Evolutionary conservation across 2,329 filamentous ascomycete genomes (phyloP), one percentile per base, ranked within the genome.

Genomic region (Colletotrichum brevisporum): DNA sequence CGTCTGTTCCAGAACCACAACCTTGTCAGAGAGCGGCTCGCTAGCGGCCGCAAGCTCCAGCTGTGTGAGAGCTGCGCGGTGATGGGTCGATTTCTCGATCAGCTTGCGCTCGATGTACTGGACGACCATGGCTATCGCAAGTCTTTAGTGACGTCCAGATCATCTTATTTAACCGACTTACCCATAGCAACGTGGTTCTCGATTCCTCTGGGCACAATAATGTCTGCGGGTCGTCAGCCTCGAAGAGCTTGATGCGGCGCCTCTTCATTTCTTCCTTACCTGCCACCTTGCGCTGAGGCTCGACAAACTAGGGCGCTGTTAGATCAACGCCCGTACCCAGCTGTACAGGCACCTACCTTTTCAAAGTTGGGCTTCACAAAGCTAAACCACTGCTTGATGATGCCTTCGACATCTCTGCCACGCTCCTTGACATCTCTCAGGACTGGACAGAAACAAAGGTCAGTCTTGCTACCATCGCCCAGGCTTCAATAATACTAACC

Each of bases 331-430:
- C n/a, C 9, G 13, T 15, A n/a, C 39, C 13, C 16, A 24, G 36
- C 13, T 15, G 10, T 15, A n/a, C 36, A 55, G 43, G 24, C 21
- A 75, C 63, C 21, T 76, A 86, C 87, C 81, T 92, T 94, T 79
- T 95, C 92, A 75, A 97, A 98, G 76, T 98, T 98, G 3, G 96
- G 96, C 81, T 99, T 99, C 51, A 99, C 96, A 78, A 93, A 99
- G 12, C 84, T 84, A 78, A 98, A 98, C 96, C 96, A 99, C 79
- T 99, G 96, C 81, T 98, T 98, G 79, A 99, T 95, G 76, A 95
- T 95, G 48, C 96, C 96, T 77, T 98, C 93, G 65, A 98, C 92
- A 76, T 97, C 95, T 77, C 96, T 89, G 3, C 93, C 95, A 75
- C 96, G 90, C 75, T 97, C 94, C 74, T 90, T 90, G 24, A 98